These are phyloP conservation scores for Gracilariopsis chorda DNA, from an alignment of 23 red algal species.

Conservation along the genomic window DNA sequence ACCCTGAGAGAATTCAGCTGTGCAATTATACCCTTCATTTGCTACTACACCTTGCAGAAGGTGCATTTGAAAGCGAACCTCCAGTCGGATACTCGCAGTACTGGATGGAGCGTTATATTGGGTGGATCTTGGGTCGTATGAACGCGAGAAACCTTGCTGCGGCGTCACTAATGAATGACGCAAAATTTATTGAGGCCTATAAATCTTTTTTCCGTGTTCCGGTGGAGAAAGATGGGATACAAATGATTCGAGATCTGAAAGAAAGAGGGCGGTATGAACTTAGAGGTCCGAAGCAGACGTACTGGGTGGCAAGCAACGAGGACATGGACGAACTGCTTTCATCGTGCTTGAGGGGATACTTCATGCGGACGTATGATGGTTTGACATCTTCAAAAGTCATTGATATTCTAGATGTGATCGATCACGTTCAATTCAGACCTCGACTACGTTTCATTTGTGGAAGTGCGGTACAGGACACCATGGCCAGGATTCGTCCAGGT, in stretches of 20 bases:
- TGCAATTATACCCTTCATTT: not conserved
- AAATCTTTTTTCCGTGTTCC: not conserved
- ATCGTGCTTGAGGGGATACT: not conserved
- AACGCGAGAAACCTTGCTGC: not conserved
- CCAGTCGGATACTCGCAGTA: not conserved
- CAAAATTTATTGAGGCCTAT: not conserved
- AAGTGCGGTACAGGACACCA: not conserved
- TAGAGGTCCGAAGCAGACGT: not conserved
- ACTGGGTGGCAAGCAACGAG: not conserved
- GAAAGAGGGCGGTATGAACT: not conserved
- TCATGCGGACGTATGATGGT: not conserved
- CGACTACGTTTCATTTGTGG: not conserved
- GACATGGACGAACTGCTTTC: not conserved
- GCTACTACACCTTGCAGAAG: not conserved
- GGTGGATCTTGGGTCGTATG: not conserved
- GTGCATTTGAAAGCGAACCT: not conserved
- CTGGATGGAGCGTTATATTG: slow-evolving; percentile 22
- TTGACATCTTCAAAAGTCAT: not conserved
- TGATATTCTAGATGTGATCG: not conserved
- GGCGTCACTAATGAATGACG: not conserved
- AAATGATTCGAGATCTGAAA: not conserved
- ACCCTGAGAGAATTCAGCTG: not conserved
- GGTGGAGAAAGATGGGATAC: not conserved
- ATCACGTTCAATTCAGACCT: not conserved
- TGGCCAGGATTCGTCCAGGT: not conserved